Evolutionary conservation across 352 stramenopile genomes (phyloP), one percentile per base, ranked within the genome.

Genomic region (Aphanomyces stellatus): DNA sequence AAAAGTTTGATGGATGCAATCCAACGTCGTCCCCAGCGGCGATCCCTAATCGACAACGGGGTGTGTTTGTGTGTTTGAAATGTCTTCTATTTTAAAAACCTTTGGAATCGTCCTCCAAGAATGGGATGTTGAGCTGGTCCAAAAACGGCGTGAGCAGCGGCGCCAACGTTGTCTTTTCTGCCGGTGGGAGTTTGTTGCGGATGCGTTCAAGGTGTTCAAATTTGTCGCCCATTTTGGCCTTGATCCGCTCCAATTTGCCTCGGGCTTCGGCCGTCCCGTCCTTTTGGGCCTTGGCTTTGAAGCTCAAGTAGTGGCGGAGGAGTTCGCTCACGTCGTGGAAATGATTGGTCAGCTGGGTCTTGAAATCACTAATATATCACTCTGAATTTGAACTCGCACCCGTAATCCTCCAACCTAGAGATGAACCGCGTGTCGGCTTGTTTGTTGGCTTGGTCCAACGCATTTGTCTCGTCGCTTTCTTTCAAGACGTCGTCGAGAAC

Each of bases 161-260:
- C 24, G 81, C 86, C 24, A 95, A 70, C 37, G 88, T 72, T 53
- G 91, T 95, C 68, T 88, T 89, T 57, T 95, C 84, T 63, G 91
- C 83, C 0, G 86, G 84, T 19, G 86, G 86, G 27, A 95, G 62
- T 6, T 82, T 81, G 57, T 91, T 81, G 19, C 86, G 82, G 69
- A 93, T 84, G 71, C 87, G 90, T n/a, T 81, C 73, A 5, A 95
- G 65, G 59, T 95, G 81, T 69, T 93, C 86, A 70, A 92, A 95
- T 71, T 95, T 95, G 66, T 79, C 85, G 40, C 84, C 79, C 78
- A 95, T 95, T 66, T 89, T 89, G 51, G 88, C 86, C n/a, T 88
- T 76, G 51, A 95, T 95, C 51, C 79, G 78, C 65, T 90, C 87
- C 56, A 95, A 79, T 62, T 94, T 94, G 57, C 72, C 75, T 64